Base-by-base conservation (phyloP, 176 grass and related monocot species). In the Calamus simplicifolius region DNA sequence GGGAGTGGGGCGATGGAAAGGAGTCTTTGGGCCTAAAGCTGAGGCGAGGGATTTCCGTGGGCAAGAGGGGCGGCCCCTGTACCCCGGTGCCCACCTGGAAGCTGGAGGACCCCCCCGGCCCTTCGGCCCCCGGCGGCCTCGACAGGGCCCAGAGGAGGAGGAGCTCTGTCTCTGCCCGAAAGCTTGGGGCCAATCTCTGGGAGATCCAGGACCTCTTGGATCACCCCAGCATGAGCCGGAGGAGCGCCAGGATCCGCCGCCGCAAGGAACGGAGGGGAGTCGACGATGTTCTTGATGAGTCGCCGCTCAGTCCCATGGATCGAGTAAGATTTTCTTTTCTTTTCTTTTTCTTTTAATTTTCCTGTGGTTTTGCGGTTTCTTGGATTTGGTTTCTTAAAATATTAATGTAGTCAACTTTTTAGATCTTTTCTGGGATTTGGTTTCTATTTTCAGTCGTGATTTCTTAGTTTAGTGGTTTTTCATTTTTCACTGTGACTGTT, bases 111-210 rank as follows among this genome's bases (percentile, higher is more conserved):
- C 71, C 75, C 43, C 62, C 63, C 43, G 61, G 23, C 49, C 63
- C 56, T 28, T 64, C 63, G 23, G 69, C 56, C 14, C 0, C 55
- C 56, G 17, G 19, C 31, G n/a, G 60, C 6, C 26, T 56, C 48
- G 49, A 69, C 60, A 5, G 66, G 57, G 28, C 65, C 49, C 35
- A 43, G 35, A 43, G 35, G 70, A 72, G 80, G 30, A 53, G 85
- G 80, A 72, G 71, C 80, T 80, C 80, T 55, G 69, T 85, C 35
- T 91, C 92, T 25, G 93, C 93, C 6, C 73, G 93, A 17, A 77
- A 97, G 81, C 84, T 97, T 16, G 93, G 93, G 48, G 93, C 93
- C 25, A 90, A 76, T 14, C 73, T 97, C 28, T 97, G 93, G 93
- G 93, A 91, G 87, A 97, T 97, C 75, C 93, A 92, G 66, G 69